These are phyloP conservation scores for Cutaneotrichosporon daszewskae DNA, from an alignment of 1,284 basidiomycete genomes.

Conservation along the genomic window DNA sequence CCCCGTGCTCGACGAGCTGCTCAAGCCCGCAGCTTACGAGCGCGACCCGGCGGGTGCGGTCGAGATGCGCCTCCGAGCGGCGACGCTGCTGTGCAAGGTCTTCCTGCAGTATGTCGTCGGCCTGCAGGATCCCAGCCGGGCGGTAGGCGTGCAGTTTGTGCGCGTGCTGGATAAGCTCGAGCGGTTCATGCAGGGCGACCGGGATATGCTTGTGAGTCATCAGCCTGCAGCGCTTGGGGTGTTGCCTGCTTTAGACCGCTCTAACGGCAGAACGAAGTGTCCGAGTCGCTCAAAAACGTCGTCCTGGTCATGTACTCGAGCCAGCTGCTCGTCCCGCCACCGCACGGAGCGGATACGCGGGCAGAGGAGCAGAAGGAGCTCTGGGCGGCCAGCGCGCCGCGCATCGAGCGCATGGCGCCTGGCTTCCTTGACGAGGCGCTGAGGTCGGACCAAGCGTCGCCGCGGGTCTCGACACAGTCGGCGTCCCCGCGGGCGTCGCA, in stretches of 20 bases:
- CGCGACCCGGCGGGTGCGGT: conserved; percentile 80
- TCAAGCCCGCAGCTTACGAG: conserved; percentile 74
- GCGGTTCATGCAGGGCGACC: conserved; percentile 77
- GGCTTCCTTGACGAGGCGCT: conserved; percentile 65
- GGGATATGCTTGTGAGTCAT: conserved; percentile 73
- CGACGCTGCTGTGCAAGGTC: conserved; percentile 83
- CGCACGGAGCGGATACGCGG: conserved; percentile 50
- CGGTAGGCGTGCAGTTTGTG: conserved; percentile 75
- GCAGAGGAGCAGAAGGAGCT: conserved; percentile 65
- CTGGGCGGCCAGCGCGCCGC: conserved; percentile 75
- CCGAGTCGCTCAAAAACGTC: conserved; percentile 96
- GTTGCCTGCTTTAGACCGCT: too few relatives aligned
- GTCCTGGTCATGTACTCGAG: conserved; percentile 92
- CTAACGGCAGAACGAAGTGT: conserved; percentile 69
- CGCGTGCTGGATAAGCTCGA: conserved; percentile 87
- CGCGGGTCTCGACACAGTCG: too few relatives aligned
- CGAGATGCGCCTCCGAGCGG: conserved; percentile 81
- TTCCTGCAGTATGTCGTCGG: conserved; percentile 89
- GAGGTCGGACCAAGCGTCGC: too few relatives aligned
- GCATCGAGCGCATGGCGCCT: conserved; percentile 81
- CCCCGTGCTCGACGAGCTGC: conserved; percentile 83
- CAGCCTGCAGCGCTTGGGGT: neutral
- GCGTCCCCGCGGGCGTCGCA: too few relatives aligned
- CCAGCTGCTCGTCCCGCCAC: conserved; percentile 69
- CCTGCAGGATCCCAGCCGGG: conserved; percentile 55